Conservation (phyloP, 305 asterid species). For the Solanum hybrid region DNA sequence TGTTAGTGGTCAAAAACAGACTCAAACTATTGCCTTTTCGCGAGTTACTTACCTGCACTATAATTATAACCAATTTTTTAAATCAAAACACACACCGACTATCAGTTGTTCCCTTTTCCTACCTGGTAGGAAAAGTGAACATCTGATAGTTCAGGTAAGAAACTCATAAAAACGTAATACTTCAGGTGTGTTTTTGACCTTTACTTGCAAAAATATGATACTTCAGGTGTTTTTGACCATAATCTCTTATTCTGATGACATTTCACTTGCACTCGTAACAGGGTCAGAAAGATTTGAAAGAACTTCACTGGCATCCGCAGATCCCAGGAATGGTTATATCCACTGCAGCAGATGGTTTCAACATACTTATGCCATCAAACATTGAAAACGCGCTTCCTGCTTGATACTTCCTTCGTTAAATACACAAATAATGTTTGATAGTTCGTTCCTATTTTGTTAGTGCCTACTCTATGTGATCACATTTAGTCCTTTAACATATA, state of each 20-base stretch:
- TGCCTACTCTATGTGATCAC: not conserved
- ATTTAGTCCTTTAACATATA: not conserved
- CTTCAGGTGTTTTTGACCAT: not conserved
- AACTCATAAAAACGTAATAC: not conserved
- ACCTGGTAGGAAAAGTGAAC: not conserved
- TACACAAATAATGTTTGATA: slow-evolving; percentile 13
- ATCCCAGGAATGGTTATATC: slow-evolving; percentile 82
- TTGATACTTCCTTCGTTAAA: not conserved
- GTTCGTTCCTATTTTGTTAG: not conserved
- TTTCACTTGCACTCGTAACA: slow-evolving; percentile 15
- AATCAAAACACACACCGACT: not conserved
- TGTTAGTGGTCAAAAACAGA: not conserved
- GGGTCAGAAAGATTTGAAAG: slow-evolving; percentile 94
- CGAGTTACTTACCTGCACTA: not conserved
- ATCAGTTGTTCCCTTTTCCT: not conserved
- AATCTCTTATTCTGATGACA: not conserved
- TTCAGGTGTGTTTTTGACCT: not conserved
- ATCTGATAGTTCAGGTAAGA: not conserved
- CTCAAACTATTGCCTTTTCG: not conserved
- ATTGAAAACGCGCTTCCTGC: slow-evolving; percentile 56
- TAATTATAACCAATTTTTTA: too few relatives aligned
- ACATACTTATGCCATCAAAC: slow-evolving; percentile 78
- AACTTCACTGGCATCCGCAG: slow-evolving; percentile 84
- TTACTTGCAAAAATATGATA: not conserved
- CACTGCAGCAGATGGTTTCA: slow-evolving; percentile 82